Base-by-base conservation (phyloP, 2,329 filamentous ascomycete genomes). In the Fusarium illudens region DNA sequence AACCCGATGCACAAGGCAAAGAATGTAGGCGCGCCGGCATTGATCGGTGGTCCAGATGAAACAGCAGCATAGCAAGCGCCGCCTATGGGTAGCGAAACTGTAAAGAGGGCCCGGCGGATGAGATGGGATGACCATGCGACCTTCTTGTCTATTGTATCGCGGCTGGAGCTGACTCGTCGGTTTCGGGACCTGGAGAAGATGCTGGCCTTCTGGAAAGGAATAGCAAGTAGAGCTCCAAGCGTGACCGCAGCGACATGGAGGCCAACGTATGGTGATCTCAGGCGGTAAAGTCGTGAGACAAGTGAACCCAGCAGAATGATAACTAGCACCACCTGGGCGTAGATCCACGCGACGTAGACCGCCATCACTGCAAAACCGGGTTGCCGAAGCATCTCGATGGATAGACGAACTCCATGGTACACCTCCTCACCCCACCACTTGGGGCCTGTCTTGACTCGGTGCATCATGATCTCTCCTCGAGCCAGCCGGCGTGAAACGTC, bases 341-440 rank as follows among this genome's bases (percentile, higher is more conserved):
- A 93, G 46, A 93, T 91, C 92, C 92, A 94, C 7, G 86, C 89
- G 13, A 89, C 82, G 76, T 94, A 94, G n/a, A 92, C 63, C 2
- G 90, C 86, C 73, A 94, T 82, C 29, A 93, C 79, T n/a, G 88
- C 78, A 75, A 94, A 94, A 0, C 92, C 92, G 4, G 90, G 86
- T 74, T 94, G 92, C 34, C 85, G 86, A 52, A 93, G 81, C 91
- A 94, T 94, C 72, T 89, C 87, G 19, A 86, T 76, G 49, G 86
- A 89, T 44, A 95, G 82, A 17, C 87, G 81, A 19, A 92, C 73
- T 10, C 91, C 92, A 44, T 92, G 91, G 77, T 88, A 88, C 20
- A 93, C 85, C 75, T 94, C 92, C 76, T 94, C 86, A 49, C 88
- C 90, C 91, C 90, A 94, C 87, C 90, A 93, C 70, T 82, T 88